Evolutionary conservation across 257 asterid species (phyloP).

Genomic region (Penstemon eatonii): DNA sequence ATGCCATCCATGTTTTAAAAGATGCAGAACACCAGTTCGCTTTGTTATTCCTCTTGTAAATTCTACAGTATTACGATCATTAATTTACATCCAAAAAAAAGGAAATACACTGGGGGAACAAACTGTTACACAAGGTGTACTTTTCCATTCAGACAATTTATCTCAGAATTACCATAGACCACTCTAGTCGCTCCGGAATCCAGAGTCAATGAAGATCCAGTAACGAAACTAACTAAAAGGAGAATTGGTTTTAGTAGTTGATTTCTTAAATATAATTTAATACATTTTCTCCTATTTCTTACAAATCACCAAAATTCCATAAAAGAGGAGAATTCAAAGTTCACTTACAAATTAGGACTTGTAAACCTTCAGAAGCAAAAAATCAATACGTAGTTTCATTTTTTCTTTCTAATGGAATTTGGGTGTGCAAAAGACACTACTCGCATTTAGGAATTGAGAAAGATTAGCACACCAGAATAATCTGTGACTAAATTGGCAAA

Average conservation of each 20-base stretch:
- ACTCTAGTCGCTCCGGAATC: neutral
- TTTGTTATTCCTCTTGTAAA: neutral
- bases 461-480: too few species aligned
- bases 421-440: too few species aligned
- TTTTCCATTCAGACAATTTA: constrained; percentile 3
- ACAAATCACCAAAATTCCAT: neutral
- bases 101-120: neutral
- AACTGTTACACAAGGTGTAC: neutral
- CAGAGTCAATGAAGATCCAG: neutral
- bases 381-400: neutral
- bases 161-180: neutral
- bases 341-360: neutral
- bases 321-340: neutral
- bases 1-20: neutral
- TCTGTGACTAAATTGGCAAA: too few species aligned
- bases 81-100: neutral
- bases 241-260: neutral
- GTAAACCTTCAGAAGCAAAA: neutral
- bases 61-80: neutral
- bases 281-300: neutral
- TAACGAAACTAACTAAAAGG: constrained; percentile 1
- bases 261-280: neutral
- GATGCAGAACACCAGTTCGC: constrained; percentile 9
- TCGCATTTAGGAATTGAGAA: too few species aligned
- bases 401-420: neutral